phyloP scores from a whole-genome alignment of 2,329 filamentous ascomycete species.

The Gnomoniopsis sp. region DNA sequence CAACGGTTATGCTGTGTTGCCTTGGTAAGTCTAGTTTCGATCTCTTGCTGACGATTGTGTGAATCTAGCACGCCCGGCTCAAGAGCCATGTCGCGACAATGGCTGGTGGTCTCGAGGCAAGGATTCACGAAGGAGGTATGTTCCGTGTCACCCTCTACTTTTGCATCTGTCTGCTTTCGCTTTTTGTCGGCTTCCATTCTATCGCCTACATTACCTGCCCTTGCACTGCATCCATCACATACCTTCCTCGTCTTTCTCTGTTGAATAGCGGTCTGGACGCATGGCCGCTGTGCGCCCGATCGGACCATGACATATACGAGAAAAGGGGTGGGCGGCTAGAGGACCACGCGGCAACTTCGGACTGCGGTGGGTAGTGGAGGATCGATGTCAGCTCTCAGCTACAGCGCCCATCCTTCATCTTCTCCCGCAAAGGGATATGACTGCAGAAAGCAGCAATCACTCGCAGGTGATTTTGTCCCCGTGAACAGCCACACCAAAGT shows the following conservation, averaged over 20 bases:
- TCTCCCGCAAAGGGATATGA: conserved; percentile 21
- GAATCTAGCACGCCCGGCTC: conserved; percentile 73
- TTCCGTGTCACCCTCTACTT: conserved; percentile 23
- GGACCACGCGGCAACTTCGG: conserved; percentile 2
- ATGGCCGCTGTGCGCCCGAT: background rate
- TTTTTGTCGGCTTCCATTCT: conserved; percentile 26
- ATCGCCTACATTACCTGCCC: background rate
- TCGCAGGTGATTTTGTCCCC: conserved; percentile 29
- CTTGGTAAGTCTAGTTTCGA: conserved; percentile 34
- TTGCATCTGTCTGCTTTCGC: conserved; percentile 21
- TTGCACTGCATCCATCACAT: conserved; percentile 7
- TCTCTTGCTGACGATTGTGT: conserved; percentile 18
- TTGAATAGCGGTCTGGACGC: background rate
- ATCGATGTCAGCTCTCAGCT: conserved; percentile 18
- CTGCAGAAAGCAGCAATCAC: conserved; percentile 34
- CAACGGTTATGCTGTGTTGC: conserved; percentile 19
- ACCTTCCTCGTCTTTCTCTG: background rate
- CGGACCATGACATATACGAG: conserved; percentile 11
- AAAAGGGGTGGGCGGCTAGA: conserved; percentile 5
- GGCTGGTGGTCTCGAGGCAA: conserved; percentile 86
- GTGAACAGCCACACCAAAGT: conserved; percentile 11
- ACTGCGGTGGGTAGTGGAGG: conserved; percentile 3
- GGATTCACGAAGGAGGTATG: conserved; percentile 90
- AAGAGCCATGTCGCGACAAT: conserved; percentile 86
- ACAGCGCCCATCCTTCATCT: conserved; percentile 13